These are phyloP conservation scores for Nicotiana otophora DNA, from an alignment of 257 asterid genomes.

Conservation along the genomic window DNA sequence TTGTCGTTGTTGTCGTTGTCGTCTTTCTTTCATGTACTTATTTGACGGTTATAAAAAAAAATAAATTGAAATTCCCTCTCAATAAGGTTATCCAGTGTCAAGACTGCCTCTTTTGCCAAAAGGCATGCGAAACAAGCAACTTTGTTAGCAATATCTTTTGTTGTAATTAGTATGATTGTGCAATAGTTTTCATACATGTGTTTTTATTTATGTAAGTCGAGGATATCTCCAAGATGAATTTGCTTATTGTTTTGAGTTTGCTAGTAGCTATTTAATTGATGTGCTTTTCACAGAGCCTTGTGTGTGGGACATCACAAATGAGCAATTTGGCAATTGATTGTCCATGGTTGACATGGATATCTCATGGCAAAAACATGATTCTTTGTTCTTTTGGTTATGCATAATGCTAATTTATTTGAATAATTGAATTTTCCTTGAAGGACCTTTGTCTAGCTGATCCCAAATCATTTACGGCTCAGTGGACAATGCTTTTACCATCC, in stretches of 20 bases:
- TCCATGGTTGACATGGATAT: neutral
- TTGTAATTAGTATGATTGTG: neutral
- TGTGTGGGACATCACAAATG: neutral
- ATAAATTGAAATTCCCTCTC: too few species aligned
- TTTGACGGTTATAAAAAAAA: neutral
- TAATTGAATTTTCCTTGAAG: slow-evolving; percentile 40
- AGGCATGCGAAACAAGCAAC: too few species aligned
- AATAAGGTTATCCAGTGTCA: too few species aligned
- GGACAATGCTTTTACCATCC: slow-evolving; percentile 88
- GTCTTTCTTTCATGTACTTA: neutral
- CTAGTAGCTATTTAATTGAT: neutral
- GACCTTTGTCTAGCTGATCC: slow-evolving; percentile 95
- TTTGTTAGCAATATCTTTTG: neutral
- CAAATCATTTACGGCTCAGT: slow-evolving; percentile 69
- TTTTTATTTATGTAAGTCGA: neutral
- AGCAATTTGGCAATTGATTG: neutral
- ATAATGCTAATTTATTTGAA: slow-evolving; percentile 18
- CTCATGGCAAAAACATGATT: neutral
- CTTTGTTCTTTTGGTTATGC: slow-evolving; percentile 5
- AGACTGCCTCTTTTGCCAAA: too few species aligned
- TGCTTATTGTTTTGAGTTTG: neutral
- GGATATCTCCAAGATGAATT: neutral
- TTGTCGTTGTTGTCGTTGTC: too few species aligned
- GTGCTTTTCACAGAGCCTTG: neutral
- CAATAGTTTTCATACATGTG: neutral